phyloP scores from a whole-genome alignment of 805 yeast species.

The Candida koratica region DNA sequence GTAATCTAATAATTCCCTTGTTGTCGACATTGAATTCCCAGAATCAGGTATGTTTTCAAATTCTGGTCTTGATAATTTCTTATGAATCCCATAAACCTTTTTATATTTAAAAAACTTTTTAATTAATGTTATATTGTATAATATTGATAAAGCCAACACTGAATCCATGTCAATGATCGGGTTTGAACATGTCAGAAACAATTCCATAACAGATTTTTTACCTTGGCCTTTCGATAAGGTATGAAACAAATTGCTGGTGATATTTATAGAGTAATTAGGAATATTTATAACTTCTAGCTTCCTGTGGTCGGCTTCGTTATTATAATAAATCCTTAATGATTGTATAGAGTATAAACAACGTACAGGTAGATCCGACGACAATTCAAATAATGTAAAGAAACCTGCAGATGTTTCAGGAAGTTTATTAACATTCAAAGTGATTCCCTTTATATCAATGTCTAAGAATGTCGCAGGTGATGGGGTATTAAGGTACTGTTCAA shows the following conservation, averaged over 20 bases:
- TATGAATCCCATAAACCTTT: conserved; percentile 14
- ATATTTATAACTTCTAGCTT: conserved; percentile 17
- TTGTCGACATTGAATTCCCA: background rate
- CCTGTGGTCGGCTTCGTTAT: conserved; percentile 8
- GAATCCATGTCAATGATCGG: conserved; percentile 38
- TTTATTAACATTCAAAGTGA: conserved; percentile 23
- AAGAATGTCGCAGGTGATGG: conserved; percentile 21
- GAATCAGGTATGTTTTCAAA: conserved; percentile 7
- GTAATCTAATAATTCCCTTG: conserved; percentile 18
- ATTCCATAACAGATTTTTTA: conserved; percentile 33
- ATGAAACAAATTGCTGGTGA: conserved; percentile 33
- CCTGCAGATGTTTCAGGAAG: conserved; percentile 32
- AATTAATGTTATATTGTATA: conserved; percentile 31
- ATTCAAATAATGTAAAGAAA: conserved; percentile 34
- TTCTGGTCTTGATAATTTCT: conserved; percentile 5
- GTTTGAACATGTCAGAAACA: conserved; percentile 34
- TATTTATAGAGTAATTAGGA: conserved; percentile 33
- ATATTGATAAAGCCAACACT: conserved; percentile 26
- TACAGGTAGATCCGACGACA: conserved; percentile 28
- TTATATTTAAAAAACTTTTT: conserved; percentile 24
- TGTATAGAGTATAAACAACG: conserved; percentile 33
- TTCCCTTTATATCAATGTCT: conserved; percentile 22
- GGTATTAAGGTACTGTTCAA: conserved; percentile 20
- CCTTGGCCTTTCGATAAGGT: conserved; percentile 33
- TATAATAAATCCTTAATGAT: conserved; percentile 26